Evolutionary conservation across 768 basidiomycete species (phyloP).

Genomic region (Xanthoconium purpureum): DNA sequence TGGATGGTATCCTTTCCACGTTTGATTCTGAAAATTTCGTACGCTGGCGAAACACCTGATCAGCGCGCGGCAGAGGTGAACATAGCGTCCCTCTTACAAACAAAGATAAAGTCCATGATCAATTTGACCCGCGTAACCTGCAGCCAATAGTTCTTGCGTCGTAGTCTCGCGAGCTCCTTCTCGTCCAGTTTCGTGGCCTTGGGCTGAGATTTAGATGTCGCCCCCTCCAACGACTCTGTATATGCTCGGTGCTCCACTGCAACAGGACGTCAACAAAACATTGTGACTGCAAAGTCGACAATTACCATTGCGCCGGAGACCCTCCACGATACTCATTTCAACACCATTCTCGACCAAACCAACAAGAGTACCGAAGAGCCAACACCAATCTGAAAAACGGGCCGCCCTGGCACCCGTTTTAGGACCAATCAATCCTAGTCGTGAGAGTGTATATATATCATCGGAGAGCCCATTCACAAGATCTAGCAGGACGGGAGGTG

Average conservation of each 20-base stretch:
- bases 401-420: constrained; percentile 66
- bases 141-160: constrained; percentile 75
- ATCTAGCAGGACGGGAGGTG: constrained; percentile 79
- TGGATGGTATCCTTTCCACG: constrained; percentile 59
- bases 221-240: constrained; percentile 66
- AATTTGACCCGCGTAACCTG: constrained; percentile 68
- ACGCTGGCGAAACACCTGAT: constrained; percentile 47
- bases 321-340: constrained; percentile 67
- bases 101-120: constrained; percentile 82
- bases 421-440: constrained; percentile 65
- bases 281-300: neutral
- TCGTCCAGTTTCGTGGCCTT: constrained; percentile 58
- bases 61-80: constrained; percentile 4
- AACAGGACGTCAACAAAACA: neutral
- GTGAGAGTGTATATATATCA: constrained; percentile 74
- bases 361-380: constrained; percentile 76
- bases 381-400: constrained; percentile 81
- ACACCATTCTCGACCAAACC: constrained; percentile 82
- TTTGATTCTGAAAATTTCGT: constrained; percentile 71
- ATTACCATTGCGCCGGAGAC: constrained; percentile 61
- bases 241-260: constrained; percentile 73
- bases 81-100: constrained; percentile 53
- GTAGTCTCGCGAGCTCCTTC: constrained; percentile 64
- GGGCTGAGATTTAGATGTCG: constrained; percentile 67
- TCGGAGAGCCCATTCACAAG: constrained; percentile 72